Percentiles rank a stretch among this genome's conserved stretches.
Conservation (phyloP, 495 filamentous ascomycete species). For the Apiosordaria backusii region DNA sequence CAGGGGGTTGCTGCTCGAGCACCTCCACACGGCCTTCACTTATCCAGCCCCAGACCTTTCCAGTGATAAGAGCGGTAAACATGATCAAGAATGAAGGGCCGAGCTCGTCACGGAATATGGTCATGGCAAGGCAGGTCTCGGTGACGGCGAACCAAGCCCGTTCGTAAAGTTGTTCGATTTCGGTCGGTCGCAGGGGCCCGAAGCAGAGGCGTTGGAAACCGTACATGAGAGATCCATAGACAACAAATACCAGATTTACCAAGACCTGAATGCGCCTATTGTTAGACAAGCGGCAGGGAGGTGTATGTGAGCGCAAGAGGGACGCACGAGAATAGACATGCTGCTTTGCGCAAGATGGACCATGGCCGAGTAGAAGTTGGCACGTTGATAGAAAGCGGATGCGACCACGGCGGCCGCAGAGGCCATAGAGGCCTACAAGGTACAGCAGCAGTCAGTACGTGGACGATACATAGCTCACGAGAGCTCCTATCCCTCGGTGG, state of each 20-base stretch:
- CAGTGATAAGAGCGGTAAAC: constrained; percentile 87
- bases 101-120: constrained; percentile 94
- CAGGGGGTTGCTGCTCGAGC: constrained; percentile 90
- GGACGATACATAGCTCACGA: neutral
- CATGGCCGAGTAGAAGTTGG: constrained; percentile 96
- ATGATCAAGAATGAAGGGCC: constrained; percentile 92
- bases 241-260: constrained; percentile 78
- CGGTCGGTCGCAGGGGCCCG: constrained; percentile 84
- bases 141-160: constrained; percentile 96
- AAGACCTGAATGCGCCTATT: constrained; percentile 58
- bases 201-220: constrained; percentile 87
- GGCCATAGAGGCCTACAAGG: constrained; percentile 24
- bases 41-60: constrained; percentile 98
- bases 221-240: constrained; percentile 72
- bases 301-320: constrained; percentile 5
- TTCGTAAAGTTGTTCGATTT: constrained; percentile 95
- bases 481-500: neutral
- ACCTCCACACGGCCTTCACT: constrained; percentile 91
- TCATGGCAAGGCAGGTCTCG: constrained; percentile 96
- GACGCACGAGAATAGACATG: constrained; percentile 80
- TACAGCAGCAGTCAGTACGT: constrained; percentile 16
- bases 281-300: constrained; percentile 2
- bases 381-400: constrained; percentile 86
- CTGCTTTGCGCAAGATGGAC: constrained; percentile 96
- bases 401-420: constrained; percentile 47